Evolutionary conservation across 1,284 basidiomycete genomes (phyloP).

Genomic region (Grifola frondosa): DNA sequence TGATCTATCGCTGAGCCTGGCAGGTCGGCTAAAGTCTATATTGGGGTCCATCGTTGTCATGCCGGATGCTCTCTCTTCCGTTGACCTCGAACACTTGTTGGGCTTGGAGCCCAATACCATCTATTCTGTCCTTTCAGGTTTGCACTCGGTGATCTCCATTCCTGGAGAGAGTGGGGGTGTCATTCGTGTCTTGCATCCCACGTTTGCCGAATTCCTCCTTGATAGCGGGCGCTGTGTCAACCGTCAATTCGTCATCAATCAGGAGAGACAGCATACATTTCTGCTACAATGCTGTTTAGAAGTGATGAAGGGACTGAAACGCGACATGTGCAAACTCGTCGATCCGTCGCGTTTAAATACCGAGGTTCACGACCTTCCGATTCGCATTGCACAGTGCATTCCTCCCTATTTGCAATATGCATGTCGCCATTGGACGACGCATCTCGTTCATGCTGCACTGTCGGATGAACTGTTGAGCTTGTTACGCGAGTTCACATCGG

Average conservation of each 20-base stretch:
- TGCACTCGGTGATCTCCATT: background rate
- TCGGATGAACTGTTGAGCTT: background rate
- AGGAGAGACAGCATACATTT: background rate
- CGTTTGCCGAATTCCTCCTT: slow-evolving; percentile 7
- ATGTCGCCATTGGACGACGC: slow-evolving; percentile 6
- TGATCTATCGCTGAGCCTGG: background rate
- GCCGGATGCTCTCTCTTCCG: background rate
- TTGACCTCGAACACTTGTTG: background rate
- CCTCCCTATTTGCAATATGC: background rate
- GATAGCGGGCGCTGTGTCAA: background rate
- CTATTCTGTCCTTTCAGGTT: background rate
- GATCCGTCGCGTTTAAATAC: background rate
- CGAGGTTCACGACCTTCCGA: background rate
- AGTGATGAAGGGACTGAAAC: background rate
- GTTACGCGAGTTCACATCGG: background rate
- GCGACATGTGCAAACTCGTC: background rate
- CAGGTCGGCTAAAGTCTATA: background rate
- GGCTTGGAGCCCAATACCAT: background rate
- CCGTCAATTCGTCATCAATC: background rate
- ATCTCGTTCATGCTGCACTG: slow-evolving; percentile 1
- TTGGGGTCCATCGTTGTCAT: background rate
- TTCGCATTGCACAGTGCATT: background rate
- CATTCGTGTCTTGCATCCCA: slow-evolving; percentile 2
- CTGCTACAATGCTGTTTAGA: background rate
- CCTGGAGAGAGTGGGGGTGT: no score